phyloP scores from a whole-genome alignment of 2,329 filamentous ascomycete species.

The Alternaria rosae region DNA sequence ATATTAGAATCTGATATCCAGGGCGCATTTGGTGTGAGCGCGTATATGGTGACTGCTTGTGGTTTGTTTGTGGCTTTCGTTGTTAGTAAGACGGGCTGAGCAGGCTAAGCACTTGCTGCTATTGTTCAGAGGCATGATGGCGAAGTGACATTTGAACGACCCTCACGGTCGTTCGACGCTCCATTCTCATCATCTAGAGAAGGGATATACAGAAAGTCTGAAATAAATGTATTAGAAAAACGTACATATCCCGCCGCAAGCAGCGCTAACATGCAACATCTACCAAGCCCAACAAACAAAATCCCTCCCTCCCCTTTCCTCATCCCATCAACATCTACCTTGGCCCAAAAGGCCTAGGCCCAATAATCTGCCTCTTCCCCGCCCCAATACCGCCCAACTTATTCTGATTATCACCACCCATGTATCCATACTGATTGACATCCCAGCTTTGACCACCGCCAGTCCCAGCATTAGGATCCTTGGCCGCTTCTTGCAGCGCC shows the following conservation, averaged over 20 bases:
- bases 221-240: not conserved
- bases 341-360: conserved; percentile 68
- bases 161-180: no score
- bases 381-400: conserved; percentile 64
- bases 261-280: not conserved
- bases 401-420: conserved; percentile 78
- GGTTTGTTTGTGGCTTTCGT: not conserved
- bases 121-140: no score
- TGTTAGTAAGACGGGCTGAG: not conserved
- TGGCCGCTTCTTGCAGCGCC: conserved; percentile 65
- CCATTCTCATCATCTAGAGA: no score
- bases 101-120: no score
- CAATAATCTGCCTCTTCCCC: conserved; percentile 78
- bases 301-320: not conserved
- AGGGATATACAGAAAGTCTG: not conserved
- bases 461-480: conserved; percentile 65
- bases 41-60: not conserved
- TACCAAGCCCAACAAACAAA: not conserved
- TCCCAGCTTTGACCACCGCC: conserved; percentile 78
- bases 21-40: not conserved
- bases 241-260: not conserved
- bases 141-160: no score
- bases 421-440: conserved; percentile 78
- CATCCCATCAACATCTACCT: not conserved
- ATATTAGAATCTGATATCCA: not conserved